These are phyloP conservation scores for Melanomma pulvis-pyrius DNA, from an alignment of 495 filamentous ascomycete species.

Conservation along the genomic window DNA sequence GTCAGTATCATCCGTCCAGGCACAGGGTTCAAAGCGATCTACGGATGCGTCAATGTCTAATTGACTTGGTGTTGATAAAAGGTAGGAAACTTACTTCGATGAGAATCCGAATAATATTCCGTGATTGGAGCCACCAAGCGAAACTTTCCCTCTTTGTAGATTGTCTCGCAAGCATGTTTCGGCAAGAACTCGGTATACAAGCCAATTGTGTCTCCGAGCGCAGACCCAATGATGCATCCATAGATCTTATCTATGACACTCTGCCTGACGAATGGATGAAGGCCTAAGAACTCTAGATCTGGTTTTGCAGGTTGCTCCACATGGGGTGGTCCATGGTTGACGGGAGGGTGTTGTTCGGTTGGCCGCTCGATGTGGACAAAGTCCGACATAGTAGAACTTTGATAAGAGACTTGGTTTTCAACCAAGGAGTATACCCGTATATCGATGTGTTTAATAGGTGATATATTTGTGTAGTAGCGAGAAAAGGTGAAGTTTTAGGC, in stretches of 20 bases:
- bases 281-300: constrained; percentile 26
- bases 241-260: constrained; percentile 44
- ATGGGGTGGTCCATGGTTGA: not conserved
- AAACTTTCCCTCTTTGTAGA: constrained; percentile 46
- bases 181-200: constrained; percentile 55
- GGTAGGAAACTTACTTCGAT: constrained; percentile 38
- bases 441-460: too few relatives aligned
- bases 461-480: not conserved
- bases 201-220: constrained; percentile 54
- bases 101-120: constrained; percentile 46
- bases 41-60: not conserved
- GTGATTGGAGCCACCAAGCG: constrained; percentile 43
- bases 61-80: not conserved
- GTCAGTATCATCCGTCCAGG: constrained; percentile 59
- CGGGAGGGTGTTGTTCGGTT: not conserved
- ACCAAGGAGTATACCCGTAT: too few relatives aligned
- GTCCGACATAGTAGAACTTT: constrained; percentile 19
- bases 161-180: constrained; percentile 28
- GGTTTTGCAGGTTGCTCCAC: not conserved
- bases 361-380: constrained; percentile 28
- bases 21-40: constrained; percentile 42
- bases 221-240: constrained; percentile 51
- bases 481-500: not conserved
- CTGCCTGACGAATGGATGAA: constrained; percentile 40
- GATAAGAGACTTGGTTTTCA: too few relatives aligned